Evolutionary conservation across 345 rosid species (phyloP).

Genomic region (Hypericum androsaemum): DNA sequence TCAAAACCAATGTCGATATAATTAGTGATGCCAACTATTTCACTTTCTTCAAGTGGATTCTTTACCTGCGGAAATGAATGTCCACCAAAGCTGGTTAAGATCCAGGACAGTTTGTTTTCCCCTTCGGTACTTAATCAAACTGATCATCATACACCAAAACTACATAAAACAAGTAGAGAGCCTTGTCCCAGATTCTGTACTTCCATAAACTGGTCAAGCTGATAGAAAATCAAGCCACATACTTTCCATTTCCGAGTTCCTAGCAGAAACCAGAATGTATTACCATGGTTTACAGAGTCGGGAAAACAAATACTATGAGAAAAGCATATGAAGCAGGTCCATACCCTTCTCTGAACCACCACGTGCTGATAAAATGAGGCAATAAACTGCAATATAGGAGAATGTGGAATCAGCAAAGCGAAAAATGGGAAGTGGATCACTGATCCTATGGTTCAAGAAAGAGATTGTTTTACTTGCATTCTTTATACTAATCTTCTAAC

Average conservation of each 20-base stretch:
- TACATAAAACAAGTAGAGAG: too few species aligned
- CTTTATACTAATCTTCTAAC: too few species aligned
- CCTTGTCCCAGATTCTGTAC: too few species aligned
- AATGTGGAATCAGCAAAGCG: slow-evolving; percentile 8
- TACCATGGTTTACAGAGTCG: background rate
- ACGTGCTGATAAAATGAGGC: slow-evolving; percentile 85
- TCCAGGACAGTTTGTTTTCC: background rate
- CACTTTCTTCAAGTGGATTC: slow-evolving; percentile 70
- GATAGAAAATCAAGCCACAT: too few species aligned
- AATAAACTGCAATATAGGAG: slow-evolving; percentile 51
- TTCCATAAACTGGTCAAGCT: too few species aligned
- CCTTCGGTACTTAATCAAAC: background rate
- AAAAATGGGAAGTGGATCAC: slow-evolving; percentile 2
- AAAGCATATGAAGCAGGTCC: slow-evolving; percentile 15
- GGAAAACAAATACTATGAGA: background rate
- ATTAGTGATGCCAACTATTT: slow-evolving; percentile 86
- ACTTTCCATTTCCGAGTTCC: background rate
- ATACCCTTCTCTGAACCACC: slow-evolving; percentile 91
- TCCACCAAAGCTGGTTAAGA: slow-evolving; percentile 8
- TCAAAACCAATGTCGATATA: slow-evolving; percentile 87
- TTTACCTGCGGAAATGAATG: slow-evolving; percentile 49
- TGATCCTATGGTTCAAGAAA: background rate
- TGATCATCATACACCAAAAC: background rate
- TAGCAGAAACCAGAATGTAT: background rate
- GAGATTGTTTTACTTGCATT: background rate